These are phyloP conservation scores for Davidsoniella australis DNA, from an alignment of 2,329 filamentous ascomycete genomes.

Conservation along the genomic window DNA sequence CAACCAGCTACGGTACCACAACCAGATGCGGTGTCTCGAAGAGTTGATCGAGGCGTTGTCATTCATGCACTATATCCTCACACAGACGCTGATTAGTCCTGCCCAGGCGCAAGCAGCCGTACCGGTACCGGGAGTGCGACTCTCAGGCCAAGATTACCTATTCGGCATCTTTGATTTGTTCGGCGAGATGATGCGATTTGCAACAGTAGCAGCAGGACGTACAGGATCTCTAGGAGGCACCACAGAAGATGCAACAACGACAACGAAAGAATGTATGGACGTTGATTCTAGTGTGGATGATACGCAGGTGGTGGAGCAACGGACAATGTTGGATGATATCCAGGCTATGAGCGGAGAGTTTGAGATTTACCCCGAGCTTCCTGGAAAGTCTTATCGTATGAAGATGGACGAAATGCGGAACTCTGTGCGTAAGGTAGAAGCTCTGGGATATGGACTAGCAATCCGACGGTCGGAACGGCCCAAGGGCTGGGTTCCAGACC, in stretches of 20 bases:
- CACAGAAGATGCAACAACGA: constrained; percentile 10
- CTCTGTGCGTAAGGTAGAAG: constrained; percentile 89
- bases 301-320: constrained; percentile 13
- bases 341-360: constrained; percentile 60
- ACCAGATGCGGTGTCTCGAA: constrained; percentile 71
- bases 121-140: constrained; percentile 35
- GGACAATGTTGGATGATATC: constrained; percentile 64
- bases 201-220: constrained; percentile 72
- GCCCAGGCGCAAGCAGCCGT: constrained; percentile 38
- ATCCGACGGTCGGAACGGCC: constrained; percentile 79
- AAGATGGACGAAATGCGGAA: constrained; percentile 77
- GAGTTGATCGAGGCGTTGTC: constrained; percentile 87
- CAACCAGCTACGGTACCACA: constrained; percentile 68
- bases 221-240: constrained; percentile 35
- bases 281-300: not conserved
- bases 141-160: constrained; percentile 67
- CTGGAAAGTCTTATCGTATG: constrained; percentile 42
- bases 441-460: constrained; percentile 69
- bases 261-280: not conserved
- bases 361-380: constrained; percentile 51
- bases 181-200: constrained; percentile 93
- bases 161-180: constrained; percentile 86
- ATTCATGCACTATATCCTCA: constrained; percentile 73
- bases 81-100: constrained; percentile 55
- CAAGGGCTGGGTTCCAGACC: constrained; percentile 79